Evolutionary conservation across 192 early-diverging fungal species (phyloP), one percentile per base, ranked within the genome.

Genomic region (Coemansia reversa): DNA sequence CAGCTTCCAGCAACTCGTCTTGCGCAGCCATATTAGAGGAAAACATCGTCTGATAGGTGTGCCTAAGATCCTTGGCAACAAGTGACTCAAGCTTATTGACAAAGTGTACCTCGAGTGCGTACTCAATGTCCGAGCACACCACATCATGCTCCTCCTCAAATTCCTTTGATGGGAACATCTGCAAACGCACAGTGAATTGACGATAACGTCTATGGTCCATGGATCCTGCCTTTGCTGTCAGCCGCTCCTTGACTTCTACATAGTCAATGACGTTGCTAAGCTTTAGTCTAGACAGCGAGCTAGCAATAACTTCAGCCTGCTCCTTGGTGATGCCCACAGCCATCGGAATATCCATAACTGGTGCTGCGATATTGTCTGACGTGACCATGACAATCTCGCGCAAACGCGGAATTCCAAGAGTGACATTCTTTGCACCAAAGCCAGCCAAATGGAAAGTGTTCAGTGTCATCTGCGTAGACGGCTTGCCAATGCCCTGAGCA

Each of bases 381-480:
- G 96, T 96, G 5, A 95, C 97, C 96, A 99, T 99, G 77, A 99
- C 91, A 66, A 99, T 96, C 85, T 99, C 98, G 71, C 96, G 92
- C 59, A 99, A 81, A 87, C 98, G 95, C 42, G 98, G 98, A 62
- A 99, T 98, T 88, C 98, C 98, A 42, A 99, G 87, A 3, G 98
- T 99, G 24, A 99, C 98, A 87, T 99, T 99, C 73, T 93, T 94
- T 63, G 94, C 95, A 79, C 95, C 96, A 62, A 90, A 93, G 30
- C 93, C 93, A 48, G 93, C 93, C 82, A 97, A 93, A 85, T 99
- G 98, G 92, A 99, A 99, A 56, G 98, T 99, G 84, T 99, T 99
- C 32, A 99, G 86, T 45, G 98, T 99, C 98, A 99, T 99, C 73
- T 99, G 98, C 16, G 98, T 99, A 48, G 95, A 97, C 48, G 98